Evolutionary conservation across 768 basidiomycete species (phyloP), one percentile per base, ranked within the genome.

Genomic region (Boletellus ananiceps): DNA sequence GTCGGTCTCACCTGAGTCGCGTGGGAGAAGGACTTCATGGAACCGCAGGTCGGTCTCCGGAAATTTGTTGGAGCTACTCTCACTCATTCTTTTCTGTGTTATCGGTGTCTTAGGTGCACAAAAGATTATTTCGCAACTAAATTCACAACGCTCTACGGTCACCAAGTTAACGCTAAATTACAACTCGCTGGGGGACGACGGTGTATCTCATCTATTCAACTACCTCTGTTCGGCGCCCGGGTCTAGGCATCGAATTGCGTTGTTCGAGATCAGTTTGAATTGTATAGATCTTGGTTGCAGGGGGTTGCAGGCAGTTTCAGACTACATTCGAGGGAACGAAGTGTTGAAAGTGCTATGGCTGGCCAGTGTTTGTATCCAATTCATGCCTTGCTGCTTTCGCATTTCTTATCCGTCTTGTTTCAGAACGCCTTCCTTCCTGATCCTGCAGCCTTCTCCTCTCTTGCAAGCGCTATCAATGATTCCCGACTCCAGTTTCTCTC

Each of bases 151-250:
- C 19, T 51, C 57, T 29, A 53, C 60, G 2, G 72, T 84, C 35
- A 74, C 73, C 27, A 78, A 74, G 55, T 69, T 86, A 29, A 67
- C 76, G 16, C 55, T 85, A 19, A 76, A 78, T 11, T 75, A 82
- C 49, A 86, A 83, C 55, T 56, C 70, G 5, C 73, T 86, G 3
- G 76, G 76, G 5, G 77, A 84, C 56, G 76, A 79, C 16, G 84
- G 84, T 12, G 72, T 77, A 52, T 67, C 70, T 23, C 64, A 69
- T 7, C 63, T 86, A 9, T 83, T 85, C 62, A 63, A 66, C 25
- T 85, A 78, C 57, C 72, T 86, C 7, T 61, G 66, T 19, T 83
- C 83, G 8, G 56, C 68, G 12, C 54, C 66, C 18, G 83, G 80
- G 5, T 67, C 71, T 40, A 69, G 65, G 50, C 71, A 82, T 59